Base-by-base conservation (phyloP, 768 basidiomycete species). In the Mycena venus region DNA sequence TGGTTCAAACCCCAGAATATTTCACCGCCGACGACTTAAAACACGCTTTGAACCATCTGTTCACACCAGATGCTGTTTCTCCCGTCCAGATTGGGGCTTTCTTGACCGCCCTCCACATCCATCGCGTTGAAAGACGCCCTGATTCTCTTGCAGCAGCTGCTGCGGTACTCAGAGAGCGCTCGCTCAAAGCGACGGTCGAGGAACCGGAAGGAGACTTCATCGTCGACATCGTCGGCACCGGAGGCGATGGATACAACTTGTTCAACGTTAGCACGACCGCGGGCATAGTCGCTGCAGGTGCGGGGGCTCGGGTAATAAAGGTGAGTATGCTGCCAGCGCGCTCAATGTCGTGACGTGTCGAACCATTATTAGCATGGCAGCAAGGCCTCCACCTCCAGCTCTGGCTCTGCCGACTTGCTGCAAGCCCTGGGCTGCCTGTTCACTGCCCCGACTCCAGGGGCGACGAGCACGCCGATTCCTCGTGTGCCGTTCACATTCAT, bases 191-290 rank as follows among this genome's bases (percentile, higher is more conserved):
- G 2, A 85, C 84, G 2, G 88, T 95, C 42, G 86, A 92, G 65
- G 88, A 89, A 34, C 82, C 81, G 2, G 89, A 92, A 51, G 82
- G 86, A 7, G 95, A 97, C 81, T 95, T 95, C 67, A 90, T 95
- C 17, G 90, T 93, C 25, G 94, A 95, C 80, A 95, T 98, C 70
- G 96, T 98, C 25, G 96, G 96, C 2, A 97, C 96, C 0, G 96
- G 98, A 14, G 98, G 98, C 9, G 98, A 99, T 83, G 97, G 97
- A 0, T 92, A 97, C 83, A 95, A 99, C 79, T 93, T 97, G 0
- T 99, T 97, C 89, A 99, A 99, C 81, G 97, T 99, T 64, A 97
- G 96, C 81, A 99, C 98, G 1, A 93, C 96, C 2, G 97, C 98
- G 3, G 97, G 91, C 0, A 90, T 99, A 73, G 95, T 99, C 23